A percentile compares a stretch with the other conserved stretches of the same genome.
Evolutionary conservation across 1,284 basidiomycete genomes (phyloP).

Genomic region (Apiotrichum gracile): DNA sequence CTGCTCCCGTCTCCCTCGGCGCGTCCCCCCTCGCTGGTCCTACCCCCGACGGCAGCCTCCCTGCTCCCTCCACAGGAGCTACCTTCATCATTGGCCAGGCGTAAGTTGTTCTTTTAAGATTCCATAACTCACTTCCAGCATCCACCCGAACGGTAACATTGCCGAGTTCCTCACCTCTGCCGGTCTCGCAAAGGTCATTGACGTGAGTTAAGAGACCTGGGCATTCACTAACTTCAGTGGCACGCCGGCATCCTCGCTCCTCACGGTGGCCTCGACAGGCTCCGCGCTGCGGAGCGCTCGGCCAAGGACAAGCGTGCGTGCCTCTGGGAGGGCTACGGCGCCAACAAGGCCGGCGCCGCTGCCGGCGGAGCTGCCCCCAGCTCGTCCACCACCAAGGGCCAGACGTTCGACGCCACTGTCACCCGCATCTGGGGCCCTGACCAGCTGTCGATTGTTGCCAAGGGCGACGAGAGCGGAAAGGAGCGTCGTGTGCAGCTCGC

Average conservation of each 20-base stretch:
- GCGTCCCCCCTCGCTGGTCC: slow-evolving; percentile 67
- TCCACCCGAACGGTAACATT: slow-evolving; percentile 91
- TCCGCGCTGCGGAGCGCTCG: slow-evolving; percentile 73
- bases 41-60: slow-evolving; percentile 51
- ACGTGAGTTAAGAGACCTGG: slow-evolving; percentile 43
- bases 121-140: slow-evolving; percentile 41
- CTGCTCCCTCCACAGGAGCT: slow-evolving; percentile 53
- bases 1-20: slow-evolving; percentile 69
- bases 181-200: slow-evolving; percentile 85
- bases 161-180: slow-evolving; percentile 79
- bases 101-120: slow-evolving; percentile 18
- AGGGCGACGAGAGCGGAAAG: slow-evolving; percentile 56
- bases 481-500: slow-evolving; percentile 84
- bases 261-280: slow-evolving; percentile 72
- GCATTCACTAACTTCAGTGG: slow-evolving; percentile 53
- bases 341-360: slow-evolving; percentile 41
- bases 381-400: slow-evolving; percentile 47
- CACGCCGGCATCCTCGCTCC: slow-evolving; percentile 88
- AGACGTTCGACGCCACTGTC: slow-evolving; percentile 75
- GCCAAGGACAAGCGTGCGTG: slow-evolving; percentile 77
- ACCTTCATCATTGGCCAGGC: slow-evolving; percentile 86
- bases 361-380: slow-evolving; percentile 11
- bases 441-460: slow-evolving; percentile 75
- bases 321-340: slow-evolving; percentile 65
- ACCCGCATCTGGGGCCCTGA: slow-evolving; percentile 87